Evolutionary conservation across 257 asterid species (phyloP).

Genomic region (Plantago ovata): DNA sequence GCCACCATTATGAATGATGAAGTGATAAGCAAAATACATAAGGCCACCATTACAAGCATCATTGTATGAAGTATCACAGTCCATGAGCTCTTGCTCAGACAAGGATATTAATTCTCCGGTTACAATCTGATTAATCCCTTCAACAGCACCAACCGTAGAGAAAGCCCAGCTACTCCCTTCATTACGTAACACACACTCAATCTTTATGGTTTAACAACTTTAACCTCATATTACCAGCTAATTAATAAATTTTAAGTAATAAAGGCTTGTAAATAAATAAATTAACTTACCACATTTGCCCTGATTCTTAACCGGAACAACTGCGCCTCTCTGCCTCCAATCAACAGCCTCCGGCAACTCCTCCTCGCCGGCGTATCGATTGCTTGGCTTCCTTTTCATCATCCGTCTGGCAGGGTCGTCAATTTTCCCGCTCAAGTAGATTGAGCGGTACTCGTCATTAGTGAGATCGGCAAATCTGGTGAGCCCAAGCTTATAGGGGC

Average conservation of each 20-base stretch:
- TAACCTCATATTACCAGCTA: too few relatives aligned
- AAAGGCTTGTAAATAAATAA: not conserved
- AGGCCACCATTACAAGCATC: conserved; percentile 7
- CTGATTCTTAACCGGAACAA: conserved; percentile 13
- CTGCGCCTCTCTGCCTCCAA: conserved; percentile 14
- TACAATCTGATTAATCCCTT: conserved; percentile 5
- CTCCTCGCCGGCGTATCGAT: not conserved
- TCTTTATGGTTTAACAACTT: too few relatives aligned
- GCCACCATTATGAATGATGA: conserved; percentile 8
- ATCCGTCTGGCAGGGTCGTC: not conserved
- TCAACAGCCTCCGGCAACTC: conserved; percentile 11
- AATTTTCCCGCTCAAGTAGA: not conserved
- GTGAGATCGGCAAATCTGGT: conserved; percentile 11
- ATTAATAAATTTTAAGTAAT: not conserved
- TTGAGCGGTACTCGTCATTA: conserved; percentile 5
- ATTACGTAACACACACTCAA: not conserved
- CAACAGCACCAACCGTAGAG: not conserved
- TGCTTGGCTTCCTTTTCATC: not conserved
- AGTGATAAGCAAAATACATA: conserved; percentile 4
- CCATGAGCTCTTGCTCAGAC: conserved; percentile 4
- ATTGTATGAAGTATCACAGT: not conserved
- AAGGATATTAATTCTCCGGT: conserved; percentile 1
- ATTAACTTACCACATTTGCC: conserved; percentile 1
- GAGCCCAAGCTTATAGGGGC: conserved; percentile 9
- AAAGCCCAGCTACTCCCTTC: conserved; percentile 11